Base-by-base conservation (phyloP, 768 basidiomycete species). In the Sarcomyxa edulis region DNA sequence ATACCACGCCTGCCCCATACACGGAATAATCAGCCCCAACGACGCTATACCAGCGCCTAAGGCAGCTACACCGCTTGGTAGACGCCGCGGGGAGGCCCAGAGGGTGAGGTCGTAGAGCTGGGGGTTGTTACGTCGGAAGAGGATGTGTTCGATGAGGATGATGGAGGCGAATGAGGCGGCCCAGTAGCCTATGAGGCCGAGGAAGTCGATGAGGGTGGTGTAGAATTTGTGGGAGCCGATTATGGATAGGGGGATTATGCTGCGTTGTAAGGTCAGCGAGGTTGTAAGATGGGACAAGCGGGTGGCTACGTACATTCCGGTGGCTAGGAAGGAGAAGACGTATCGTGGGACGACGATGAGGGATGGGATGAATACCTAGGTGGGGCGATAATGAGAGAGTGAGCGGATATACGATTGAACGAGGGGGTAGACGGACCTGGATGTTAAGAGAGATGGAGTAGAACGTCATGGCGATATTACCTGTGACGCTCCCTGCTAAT, bases 1-100 rank as follows among this genome's bases (percentile, higher is more conserved):
- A 51, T 75, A 88, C 76, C 78, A 87, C 10, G 65, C 72, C 50
- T 90, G 84, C 40, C 72, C 62, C 76, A 89, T 89, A 34, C 66
- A 76, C 5, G 81, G 77, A 5, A 87, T 61, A 15, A 80, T 59
- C 15, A 85, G 62, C 6, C 60, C 74, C 37, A 78, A 77, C 3
- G 77, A 64, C 8, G 73, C 61, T 0, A 65, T 39, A 34, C 68
- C 67, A 0, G 85, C 69, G 0, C 64, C 39, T 5, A 84, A 46
- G 3, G 83, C 84, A 4, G 86, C 78, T 15, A 69, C 48, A 2
- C 86, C 87, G 10, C 67, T 61, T 0, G 86, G 85, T 3, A 90
- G 67, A 18, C 58, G 56, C 8, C 48, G 52, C 5, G 74, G 64
- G 25, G 62, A 57, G 50, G 85, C 67, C 80, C 83, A 90, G 28